Evolutionary conservation across 371 early-diverging fungal genomes (phyloP), one percentile per base, ranked within the genome.

Genomic region (Capniomyces stellatus): DNA sequence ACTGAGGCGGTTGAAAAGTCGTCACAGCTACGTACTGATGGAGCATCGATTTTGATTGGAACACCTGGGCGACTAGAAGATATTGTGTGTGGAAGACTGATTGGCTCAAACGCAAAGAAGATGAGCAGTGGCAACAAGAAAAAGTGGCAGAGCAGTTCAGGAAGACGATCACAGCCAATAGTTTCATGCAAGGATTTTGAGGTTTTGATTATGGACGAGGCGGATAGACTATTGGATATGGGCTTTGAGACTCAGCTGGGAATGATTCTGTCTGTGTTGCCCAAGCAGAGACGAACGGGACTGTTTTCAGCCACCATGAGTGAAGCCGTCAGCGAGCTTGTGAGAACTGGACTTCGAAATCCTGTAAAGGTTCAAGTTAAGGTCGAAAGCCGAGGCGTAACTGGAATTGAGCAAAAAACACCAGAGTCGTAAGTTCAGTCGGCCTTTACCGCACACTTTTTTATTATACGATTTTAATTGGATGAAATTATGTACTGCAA

Each of bases 281-380:
- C 93, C 3, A 89, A 88, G 55, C 92, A 98, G 67, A 81, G 94
- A 21, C 82, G 97, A 43, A 98, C 93, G 0, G 90, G 97, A 15
- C 71, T 99, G 25, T 98, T 97, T 62, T 96, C 94, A 1, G 99
- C 99, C 0, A 99, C 99, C 6, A 85, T 96, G 85, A 87, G 86
- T 27, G 94, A 95, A 51, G 89, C 87, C 0, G 66, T 97, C 42
- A 68, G 74, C 18, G 79, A 89, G 56, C 69, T 99, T 8, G 82
- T 87, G 1, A 73, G 82, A 24, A 82, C 88, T 1, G 97, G 97
- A 21, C 74, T 96, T 43, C 77, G 94, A 48, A 92, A 94, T 56
- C 96, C 96, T 0, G 90, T 86, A 0, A 75, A 79, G 31, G 79
- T 97, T 43, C 78, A 77, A 15, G 86, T 86, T 40, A 83, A 89